A percentile compares a stretch with the other conserved stretches of the same genome.
phyloP scores from a whole-genome alignment of 2,329 filamentous ascomycete genomes.

The Monosporascus sp. region DNA sequence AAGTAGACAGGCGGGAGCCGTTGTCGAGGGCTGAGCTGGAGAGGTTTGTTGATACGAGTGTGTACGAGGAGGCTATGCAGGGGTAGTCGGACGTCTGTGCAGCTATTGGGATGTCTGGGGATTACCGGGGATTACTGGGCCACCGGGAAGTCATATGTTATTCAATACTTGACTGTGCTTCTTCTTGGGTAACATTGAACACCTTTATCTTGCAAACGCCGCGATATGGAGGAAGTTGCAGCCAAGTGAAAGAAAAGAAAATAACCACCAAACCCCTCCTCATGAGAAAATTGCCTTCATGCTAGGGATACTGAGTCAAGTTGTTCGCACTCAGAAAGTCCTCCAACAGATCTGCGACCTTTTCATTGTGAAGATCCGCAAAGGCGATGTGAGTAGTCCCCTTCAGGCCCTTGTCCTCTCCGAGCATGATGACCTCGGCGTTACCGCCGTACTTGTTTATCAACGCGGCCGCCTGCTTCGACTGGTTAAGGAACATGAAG shows the following conservation, averaged over 20 bases:
- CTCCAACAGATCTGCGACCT: slow-evolving; percentile 20
- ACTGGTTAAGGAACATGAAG: slow-evolving; percentile 14
- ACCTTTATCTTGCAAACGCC: too few relatives aligned
- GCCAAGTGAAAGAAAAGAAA: too few relatives aligned
- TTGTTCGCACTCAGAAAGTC: slow-evolving; percentile 10
- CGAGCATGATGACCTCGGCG: slow-evolving; percentile 18
- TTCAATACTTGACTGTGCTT: too few relatives aligned
- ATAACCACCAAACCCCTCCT: too few relatives aligned
- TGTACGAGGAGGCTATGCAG: slow-evolving; percentile 12
- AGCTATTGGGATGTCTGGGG: too few relatives aligned
- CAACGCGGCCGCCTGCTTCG: slow-evolving; percentile 13
- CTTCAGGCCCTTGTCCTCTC: slow-evolving; percentile 18
- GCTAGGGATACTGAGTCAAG: too few relatives aligned
- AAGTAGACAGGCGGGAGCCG: slow-evolving; percentile 6
- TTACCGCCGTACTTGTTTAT: slow-evolving; percentile 26
- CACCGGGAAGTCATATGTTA: too few relatives aligned
- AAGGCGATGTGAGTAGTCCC: slow-evolving; percentile 24
- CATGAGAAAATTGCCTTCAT: too few relatives aligned
- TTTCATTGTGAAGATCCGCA: slow-evolving; percentile 23
- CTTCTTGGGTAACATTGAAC: too few relatives aligned
- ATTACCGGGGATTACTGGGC: too few relatives aligned
- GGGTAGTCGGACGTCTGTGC: too few relatives aligned
- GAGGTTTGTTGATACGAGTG: slow-evolving; percentile 14
- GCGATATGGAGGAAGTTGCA: too few relatives aligned
- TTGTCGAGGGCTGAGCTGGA: slow-evolving; percentile 13